Conservation (phyloP, 2,329 filamentous ascomycete genomes). For the Capronia americana region DNA sequence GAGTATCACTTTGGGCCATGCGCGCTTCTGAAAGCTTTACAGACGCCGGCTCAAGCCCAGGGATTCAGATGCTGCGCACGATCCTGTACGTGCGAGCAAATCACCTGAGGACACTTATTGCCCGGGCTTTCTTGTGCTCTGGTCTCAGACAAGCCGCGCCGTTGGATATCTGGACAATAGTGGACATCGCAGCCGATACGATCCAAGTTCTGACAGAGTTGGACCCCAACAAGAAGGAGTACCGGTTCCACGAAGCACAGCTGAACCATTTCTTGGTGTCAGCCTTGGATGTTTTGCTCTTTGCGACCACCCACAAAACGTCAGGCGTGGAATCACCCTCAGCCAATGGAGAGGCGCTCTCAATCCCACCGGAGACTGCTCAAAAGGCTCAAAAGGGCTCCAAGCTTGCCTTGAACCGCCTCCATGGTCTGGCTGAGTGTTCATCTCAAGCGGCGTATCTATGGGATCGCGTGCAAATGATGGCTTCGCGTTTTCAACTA, state of each 20-base stretch:
- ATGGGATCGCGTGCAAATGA: constrained; percentile 15
- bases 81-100: constrained; percentile 17
- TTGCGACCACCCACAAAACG: constrained; percentile 11
- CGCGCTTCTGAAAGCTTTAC: constrained; percentile 3
- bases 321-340: constrained; percentile 6
- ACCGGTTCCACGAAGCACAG: constrained; percentile 20
- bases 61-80: constrained; percentile 13
- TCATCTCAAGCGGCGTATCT: constrained; percentile 15
- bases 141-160: constrained; percentile 17
- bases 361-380: constrained; percentile 4
- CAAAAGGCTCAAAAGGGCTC: constrained; percentile 14
- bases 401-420: constrained; percentile 15
- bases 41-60: not conserved
- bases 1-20: constrained; percentile 16
- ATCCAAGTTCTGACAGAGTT: constrained; percentile 11
- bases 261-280: constrained; percentile 22
- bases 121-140: constrained; percentile 23
- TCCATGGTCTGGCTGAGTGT: constrained; percentile 14
- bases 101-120: constrained; percentile 17
- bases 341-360: constrained; percentile 8
- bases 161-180: constrained; percentile 16
- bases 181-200: constrained; percentile 19
- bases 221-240: constrained; percentile 12
- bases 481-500: constrained; percentile 13
- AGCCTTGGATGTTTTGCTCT: constrained; percentile 21